Percentiles rank a stretch among this genome's conserved stretches.
Evolutionary conservation across 129 eudicot species (phyloP).

Genomic region (Tagetes erecta): DNA sequence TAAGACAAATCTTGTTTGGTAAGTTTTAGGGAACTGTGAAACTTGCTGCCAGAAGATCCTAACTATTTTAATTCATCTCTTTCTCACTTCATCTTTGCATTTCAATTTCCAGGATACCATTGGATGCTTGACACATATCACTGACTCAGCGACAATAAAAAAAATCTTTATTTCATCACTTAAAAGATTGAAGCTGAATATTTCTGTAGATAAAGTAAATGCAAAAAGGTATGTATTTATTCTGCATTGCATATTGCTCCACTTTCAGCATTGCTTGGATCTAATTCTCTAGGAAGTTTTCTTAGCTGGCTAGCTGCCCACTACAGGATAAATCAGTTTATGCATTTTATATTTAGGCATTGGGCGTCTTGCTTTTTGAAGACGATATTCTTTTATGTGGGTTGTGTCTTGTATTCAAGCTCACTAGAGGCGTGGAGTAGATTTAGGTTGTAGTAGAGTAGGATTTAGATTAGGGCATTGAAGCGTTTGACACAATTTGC

Average conservation of each 20-base stretch:
- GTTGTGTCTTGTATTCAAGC: background rate
- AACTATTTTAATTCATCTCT: background rate
- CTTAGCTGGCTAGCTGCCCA: background rate
- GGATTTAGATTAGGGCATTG: background rate
- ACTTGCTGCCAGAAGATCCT: conserved; percentile 2
- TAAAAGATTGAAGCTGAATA: conserved; percentile 49
- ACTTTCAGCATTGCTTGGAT: conserved; percentile 16
- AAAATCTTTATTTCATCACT: conserved; percentile 58
- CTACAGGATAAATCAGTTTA: conserved; percentile 8
- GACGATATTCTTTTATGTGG: background rate
- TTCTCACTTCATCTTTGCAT: conserved; percentile 21
- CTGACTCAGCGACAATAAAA: conserved; percentile 59
- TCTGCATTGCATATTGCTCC: conserved; percentile 14
- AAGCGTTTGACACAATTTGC: background rate
- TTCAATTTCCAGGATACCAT: conserved; percentile 64
- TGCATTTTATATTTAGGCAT: background rate
- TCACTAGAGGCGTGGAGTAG: background rate
- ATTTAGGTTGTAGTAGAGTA: too few relatives aligned
- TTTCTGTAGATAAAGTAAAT: conserved; percentile 38
- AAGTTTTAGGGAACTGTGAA: conserved; percentile 12
- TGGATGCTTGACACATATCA: conserved; percentile 60
- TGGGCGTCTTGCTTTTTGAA: background rate
- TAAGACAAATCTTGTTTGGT: background rate
- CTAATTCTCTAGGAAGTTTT: conserved; percentile 14
- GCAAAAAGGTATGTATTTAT: conserved; percentile 47